These are phyloP conservation scores for Hsuehochloa calcarea DNA, from an alignment of 176 grass and related monocot species.

Conservation along the genomic window DNA sequence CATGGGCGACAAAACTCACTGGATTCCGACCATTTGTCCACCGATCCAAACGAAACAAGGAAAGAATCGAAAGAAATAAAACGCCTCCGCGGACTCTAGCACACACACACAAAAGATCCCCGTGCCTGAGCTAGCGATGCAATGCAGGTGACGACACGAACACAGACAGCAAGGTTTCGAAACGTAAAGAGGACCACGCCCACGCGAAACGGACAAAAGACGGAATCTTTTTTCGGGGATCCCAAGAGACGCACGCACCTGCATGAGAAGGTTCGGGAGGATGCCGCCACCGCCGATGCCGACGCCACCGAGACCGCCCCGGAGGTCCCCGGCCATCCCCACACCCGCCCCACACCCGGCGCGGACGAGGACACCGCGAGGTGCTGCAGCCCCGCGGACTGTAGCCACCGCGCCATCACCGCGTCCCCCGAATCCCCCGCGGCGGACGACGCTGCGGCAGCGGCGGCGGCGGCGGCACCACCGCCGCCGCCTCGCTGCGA, in stretches of 20 bases:
- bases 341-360: not conserved
- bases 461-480: slow-evolving; percentile 30
- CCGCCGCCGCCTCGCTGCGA: slow-evolving; percentile 75
- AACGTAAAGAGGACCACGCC: not conserved
- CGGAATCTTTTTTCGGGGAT: not conserved
- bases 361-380: slow-evolving; percentile 53
- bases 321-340: slow-evolving; percentile 23
- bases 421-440: slow-evolving; percentile 69
- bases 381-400: slow-evolving; percentile 93
- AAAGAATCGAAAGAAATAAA: not conserved
- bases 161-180: not conserved
- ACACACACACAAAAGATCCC: not conserved
- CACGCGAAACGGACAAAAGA: not conserved
- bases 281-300: slow-evolving; percentile 16
- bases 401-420: slow-evolving; percentile 88
- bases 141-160: slow-evolving; percentile 7
- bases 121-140: not conserved
- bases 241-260: slow-evolving; percentile 46
- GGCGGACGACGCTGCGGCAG: slow-evolving; percentile 32
- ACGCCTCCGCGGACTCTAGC: not conserved
- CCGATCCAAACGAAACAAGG: not conserved
- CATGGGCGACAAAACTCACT: not conserved
- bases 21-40: slow-evolving; percentile 1
- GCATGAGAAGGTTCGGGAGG: slow-evolving; percentile 86
- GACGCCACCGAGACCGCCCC: slow-evolving; percentile 30